Evolutionary conservation across 139 green algal genomes (phyloP).

Genomic region (Coelastrella sp.): DNA sequence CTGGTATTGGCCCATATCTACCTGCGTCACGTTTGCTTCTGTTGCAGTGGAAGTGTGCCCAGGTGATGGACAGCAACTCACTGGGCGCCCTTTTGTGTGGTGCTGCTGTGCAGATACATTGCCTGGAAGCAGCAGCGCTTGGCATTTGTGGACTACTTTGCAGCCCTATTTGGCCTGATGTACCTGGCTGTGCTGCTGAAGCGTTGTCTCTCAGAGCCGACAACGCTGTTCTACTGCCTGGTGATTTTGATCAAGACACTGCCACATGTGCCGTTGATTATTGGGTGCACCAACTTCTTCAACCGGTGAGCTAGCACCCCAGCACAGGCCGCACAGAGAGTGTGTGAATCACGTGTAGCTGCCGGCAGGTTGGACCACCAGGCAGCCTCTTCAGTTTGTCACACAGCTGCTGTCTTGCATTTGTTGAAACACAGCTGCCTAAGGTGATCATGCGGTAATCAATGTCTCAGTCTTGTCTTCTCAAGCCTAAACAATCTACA

Average conservation of each 20-base stretch:
- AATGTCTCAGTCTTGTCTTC: no score
- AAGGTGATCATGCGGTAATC: background rate
- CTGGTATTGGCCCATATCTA: no score
- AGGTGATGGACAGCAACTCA: no score
- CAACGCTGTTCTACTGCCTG: constrained; percentile 23
- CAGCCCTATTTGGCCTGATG: constrained; percentile 35
- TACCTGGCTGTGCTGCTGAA: constrained; percentile 31
- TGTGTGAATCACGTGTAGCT: background rate
- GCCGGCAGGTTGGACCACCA: background rate
- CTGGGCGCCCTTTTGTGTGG: background rate
- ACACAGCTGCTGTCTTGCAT: no score
- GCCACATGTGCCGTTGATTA: constrained; percentile 25
- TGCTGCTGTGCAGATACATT: constrained; percentile 23
- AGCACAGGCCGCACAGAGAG: background rate
- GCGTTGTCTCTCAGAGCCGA: constrained; percentile 6
- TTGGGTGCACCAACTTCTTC: background rate
- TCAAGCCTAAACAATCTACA: background rate
- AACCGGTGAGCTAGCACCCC: background rate
- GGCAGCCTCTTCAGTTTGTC: no score
- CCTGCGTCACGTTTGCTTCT: no score
- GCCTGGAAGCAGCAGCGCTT: constrained; percentile 36
- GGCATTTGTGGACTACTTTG: constrained; percentile 22
- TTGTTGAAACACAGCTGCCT: no score
- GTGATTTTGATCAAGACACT: constrained; percentile 31
- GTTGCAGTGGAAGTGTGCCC: background rate